Evolutionary conservation across 2,329 filamentous ascomycete genomes (phyloP).

Genomic region (Penicillium sp.): DNA sequence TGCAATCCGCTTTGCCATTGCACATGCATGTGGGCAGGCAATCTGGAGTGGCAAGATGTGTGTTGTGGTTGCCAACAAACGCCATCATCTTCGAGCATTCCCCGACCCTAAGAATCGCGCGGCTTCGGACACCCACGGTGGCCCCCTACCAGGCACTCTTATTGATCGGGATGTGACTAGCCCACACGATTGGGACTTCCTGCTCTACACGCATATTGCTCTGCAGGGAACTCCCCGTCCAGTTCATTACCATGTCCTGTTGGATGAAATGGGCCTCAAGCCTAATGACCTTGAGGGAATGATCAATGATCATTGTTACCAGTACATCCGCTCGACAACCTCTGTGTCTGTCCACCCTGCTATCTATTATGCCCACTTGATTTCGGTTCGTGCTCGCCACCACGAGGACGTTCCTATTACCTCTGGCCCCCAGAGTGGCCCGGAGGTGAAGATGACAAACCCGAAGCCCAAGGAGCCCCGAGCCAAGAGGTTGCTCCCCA

Average conservation of each 20-base stretch:
- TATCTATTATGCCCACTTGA: slow-evolving; percentile 93
- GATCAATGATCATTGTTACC: slow-evolving; percentile 93
- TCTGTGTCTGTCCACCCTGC: slow-evolving; percentile 79
- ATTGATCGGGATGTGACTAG: slow-evolving; percentile 89
- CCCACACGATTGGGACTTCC: slow-evolving; percentile 88
- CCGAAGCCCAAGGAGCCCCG: slow-evolving; percentile 28
- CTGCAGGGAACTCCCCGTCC: slow-evolving; percentile 94
- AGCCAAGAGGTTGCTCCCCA: slow-evolving; percentile 36
- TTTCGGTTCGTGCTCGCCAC: slow-evolving; percentile 71
- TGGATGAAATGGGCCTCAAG: slow-evolving; percentile 71
- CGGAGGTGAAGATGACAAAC: slow-evolving; percentile 34
- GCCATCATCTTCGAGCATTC: slow-evolving; percentile 92
- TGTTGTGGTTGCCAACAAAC: slow-evolving; percentile 85
- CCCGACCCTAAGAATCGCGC: slow-evolving; percentile 56
- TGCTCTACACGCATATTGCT: slow-evolving; percentile 67
- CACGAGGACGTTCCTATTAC: slow-evolving; percentile 60
- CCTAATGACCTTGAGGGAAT: slow-evolving; percentile 75
- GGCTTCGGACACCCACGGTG: slow-evolving; percentile 69
- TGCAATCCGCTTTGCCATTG: slow-evolving; percentile 11
- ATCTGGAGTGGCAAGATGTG: slow-evolving; percentile 65
- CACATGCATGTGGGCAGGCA: slow-evolving; percentile 1
- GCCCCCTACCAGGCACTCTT: slow-evolving; percentile 80
- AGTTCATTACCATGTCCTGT: slow-evolving; percentile 84
- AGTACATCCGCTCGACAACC: slow-evolving; percentile 87
- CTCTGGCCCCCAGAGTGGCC: slow-evolving; percentile 42